Evolutionary conservation across 2,329 filamentous ascomycete species (phyloP), one percentile per base, ranked within the genome.

Genomic region (Neophaeococcomyces mojaviensis): DNA sequence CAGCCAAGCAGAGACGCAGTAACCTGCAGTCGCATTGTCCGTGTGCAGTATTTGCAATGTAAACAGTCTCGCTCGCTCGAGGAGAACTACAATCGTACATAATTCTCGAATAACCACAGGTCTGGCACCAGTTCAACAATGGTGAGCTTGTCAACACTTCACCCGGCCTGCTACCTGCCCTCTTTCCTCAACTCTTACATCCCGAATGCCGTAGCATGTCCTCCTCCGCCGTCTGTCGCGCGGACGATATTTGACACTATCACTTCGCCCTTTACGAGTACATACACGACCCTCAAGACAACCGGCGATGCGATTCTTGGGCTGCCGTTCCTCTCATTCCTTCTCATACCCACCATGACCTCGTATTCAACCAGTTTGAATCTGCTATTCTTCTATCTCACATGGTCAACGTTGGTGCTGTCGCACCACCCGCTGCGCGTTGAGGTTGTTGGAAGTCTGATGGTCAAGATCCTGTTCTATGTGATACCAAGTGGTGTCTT

Each of bases 341-440:
- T 85, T 56, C 69, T 81, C 39, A 73, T 78, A 16, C 77, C 79
- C 2, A 70, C 75, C 38, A 62, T 80, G 48, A 76, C 78, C 5
- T 83, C 84, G 5, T 88, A 84, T 69, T 82, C 72, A 34, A 90
- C 88, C 1, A 88, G 82, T 1, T 71, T 94, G 52, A 95, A 92
- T 63, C 68, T 94, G 19, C 69, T 94, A 51, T 89, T 94, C 70
- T 92, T 95, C 66, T 90, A 88, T 64, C 77, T 94, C 69, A 90
- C 86, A 56, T 95, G 88, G 88, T 80, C 81, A 4, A 90, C 86
- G 0, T 74, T 96, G 26, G 79, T 94, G 32, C 70, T 90, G 2
- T 84, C 84, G 5, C 84, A 94, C 58, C 74, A 82, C 1, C 81
- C 86, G 0, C 70, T 92, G 13, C 77, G 79, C 48, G 78, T 95